Evolutionary conservation across 1,284 basidiomycete genomes (phyloP).

Genomic region (Ceratobasidium sp.): DNA sequence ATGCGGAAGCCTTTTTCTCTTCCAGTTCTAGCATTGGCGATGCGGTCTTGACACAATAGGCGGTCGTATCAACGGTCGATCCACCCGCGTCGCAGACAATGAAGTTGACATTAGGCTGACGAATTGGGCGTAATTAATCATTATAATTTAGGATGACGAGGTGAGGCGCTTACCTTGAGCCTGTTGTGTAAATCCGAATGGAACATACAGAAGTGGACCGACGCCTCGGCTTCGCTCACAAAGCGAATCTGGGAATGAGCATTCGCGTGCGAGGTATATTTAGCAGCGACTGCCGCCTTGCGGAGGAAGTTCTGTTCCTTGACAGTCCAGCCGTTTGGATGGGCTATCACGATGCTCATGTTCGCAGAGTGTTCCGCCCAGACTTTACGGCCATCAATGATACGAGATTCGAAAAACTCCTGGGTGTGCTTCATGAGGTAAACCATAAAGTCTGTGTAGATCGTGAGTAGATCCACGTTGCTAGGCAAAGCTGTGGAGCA

Average conservation of each 20-base stretch:
- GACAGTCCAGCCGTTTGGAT: conserved; percentile 45
- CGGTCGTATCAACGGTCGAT: conserved; percentile 48
- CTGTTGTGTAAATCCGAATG: conserved; percentile 32
- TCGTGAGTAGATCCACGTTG: conserved; percentile 3
- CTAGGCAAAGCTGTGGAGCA: conserved; percentile 11
- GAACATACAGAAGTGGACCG: conserved; percentile 47
- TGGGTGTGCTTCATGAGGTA: conserved; percentile 43
- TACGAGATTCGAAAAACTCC: conserved; percentile 38
- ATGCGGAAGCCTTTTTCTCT: conserved; percentile 44
- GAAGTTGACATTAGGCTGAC: conserved; percentile 37
- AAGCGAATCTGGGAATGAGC: conserved; percentile 32
- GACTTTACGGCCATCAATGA: conserved; percentile 25
- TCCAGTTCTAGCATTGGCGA: conserved; percentile 42
- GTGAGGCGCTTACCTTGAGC: conserved; percentile 16
- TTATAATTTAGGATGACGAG: background rate
- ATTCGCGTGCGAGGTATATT: conserved; percentile 21
- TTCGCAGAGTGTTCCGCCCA: conserved; percentile 23
- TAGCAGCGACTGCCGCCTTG: conserved; percentile 37
- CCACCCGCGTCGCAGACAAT: conserved; percentile 49
- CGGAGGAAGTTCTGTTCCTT: conserved; percentile 45
- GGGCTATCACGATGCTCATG: conserved; percentile 40
- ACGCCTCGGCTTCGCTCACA: conserved; percentile 47
- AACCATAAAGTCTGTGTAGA: conserved; percentile 45
- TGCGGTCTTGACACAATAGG: conserved; percentile 44
- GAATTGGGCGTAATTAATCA: background rate